phyloP scores from a whole-genome alignment of 768 basidiomycete species.

The Termitomyces titanicus region DNA sequence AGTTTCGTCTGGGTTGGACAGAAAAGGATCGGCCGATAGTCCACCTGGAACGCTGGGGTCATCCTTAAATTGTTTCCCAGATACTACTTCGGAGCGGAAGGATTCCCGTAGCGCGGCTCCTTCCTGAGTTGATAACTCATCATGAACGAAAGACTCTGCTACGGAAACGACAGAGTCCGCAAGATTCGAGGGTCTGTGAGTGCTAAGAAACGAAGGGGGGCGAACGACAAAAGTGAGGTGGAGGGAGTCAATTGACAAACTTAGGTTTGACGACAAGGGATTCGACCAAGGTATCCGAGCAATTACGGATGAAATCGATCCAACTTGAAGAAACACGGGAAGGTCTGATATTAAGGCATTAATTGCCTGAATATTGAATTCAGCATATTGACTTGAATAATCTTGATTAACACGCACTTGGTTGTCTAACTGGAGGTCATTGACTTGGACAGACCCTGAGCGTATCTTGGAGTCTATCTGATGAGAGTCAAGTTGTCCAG shows the following conservation, averaged over 20 bases:
- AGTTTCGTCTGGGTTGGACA: conserved; percentile 37
- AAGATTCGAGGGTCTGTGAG: conserved; percentile 39
- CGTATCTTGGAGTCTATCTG: conserved; percentile 92
- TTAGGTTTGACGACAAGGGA: conserved; percentile 69
- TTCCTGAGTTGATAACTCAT: conserved; percentile 72
- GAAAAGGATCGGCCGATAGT: conserved; percentile 48
- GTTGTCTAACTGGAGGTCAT: conserved; percentile 75
- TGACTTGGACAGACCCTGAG: conserved; percentile 85
- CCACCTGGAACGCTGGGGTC: conserved; percentile 61
- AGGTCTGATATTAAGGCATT: conserved; percentile 62
- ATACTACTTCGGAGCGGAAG: conserved; percentile 43
- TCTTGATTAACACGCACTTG: conserved; percentile 44
- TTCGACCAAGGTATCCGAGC: conserved; percentile 86
- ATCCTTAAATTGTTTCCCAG: conserved; percentile 24
- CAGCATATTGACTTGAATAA: conserved; percentile 2
- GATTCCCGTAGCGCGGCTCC: conserved; percentile 70
- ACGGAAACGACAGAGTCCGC: conserved; percentile 70
- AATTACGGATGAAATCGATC: conserved; percentile 70
- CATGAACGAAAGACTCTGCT: conserved; percentile 79
- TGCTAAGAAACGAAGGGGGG: conserved; percentile 21
- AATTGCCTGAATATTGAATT: conserved; percentile 57
- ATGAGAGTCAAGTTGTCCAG: conserved; percentile 82
- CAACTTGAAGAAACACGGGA: conserved; percentile 67
- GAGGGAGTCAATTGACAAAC: conserved; percentile 64
- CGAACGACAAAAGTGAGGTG: conserved; percentile 61